Evolutionary conservation across 1,139 yeast species (phyloP).

Genomic region (Pneumocystis oryctolagi): DNA sequence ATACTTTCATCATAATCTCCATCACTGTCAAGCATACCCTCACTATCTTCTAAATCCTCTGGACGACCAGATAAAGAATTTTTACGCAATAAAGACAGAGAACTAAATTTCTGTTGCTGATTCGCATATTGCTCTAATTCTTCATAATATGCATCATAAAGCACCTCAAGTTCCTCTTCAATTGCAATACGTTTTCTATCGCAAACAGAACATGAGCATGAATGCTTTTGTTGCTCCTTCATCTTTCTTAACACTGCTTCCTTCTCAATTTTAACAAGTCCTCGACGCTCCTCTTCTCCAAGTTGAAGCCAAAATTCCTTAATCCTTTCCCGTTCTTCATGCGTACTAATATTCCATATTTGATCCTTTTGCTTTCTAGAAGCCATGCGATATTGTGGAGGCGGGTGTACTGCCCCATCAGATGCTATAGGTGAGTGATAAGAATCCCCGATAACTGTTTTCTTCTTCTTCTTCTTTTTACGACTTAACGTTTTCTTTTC

Average conservation of each 20-base stretch:
- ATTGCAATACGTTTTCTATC: slow-evolving; percentile 60
- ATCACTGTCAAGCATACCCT: slow-evolving; percentile 7
- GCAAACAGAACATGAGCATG: slow-evolving; percentile 66
- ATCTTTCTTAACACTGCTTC: slow-evolving; percentile 53
- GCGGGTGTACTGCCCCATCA: slow-evolving; percentile 3
- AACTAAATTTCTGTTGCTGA: slow-evolving; percentile 15
- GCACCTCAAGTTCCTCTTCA: slow-evolving; percentile 64
- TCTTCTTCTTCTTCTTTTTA: slow-evolving; percentile 27
- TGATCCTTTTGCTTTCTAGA: slow-evolving; percentile 20
- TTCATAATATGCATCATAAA: slow-evolving; percentile 43
- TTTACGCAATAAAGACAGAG: slow-evolving; percentile 11
- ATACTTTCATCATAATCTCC: slow-evolving; percentile 16
- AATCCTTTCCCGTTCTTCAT: slow-evolving; percentile 46
- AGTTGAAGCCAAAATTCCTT: slow-evolving; percentile 59
- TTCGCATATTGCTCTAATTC: slow-evolving; percentile 25
- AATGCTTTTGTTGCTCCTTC: slow-evolving; percentile 39
- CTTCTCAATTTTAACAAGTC: slow-evolving; percentile 53
- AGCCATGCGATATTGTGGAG: neutral
- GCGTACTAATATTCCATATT: slow-evolving; percentile 45
- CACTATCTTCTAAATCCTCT: slow-evolving; percentile 4
- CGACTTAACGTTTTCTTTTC: slow-evolving; percentile 17
- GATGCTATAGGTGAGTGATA: slow-evolving; percentile 15
- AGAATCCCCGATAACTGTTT: slow-evolving; percentile 22
- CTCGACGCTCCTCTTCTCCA: slow-evolving; percentile 43
- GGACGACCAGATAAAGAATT: slow-evolving; percentile 7